Conservation (phyloP, 805 yeast species). For the Candida koratica region DNA sequence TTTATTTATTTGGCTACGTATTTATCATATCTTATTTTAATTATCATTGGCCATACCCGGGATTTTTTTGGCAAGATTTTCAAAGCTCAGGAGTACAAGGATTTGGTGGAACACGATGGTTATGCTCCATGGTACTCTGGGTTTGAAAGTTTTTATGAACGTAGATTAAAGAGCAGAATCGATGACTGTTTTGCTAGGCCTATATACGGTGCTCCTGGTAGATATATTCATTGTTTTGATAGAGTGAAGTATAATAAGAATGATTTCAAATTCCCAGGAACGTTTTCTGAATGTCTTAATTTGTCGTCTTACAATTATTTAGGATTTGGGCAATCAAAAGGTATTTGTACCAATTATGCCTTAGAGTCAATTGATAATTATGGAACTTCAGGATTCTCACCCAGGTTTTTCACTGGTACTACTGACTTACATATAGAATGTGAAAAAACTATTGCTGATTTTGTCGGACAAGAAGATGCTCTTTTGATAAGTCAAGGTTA, state of each 20-base stretch:
- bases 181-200: slow-evolving; percentile 96
- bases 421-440: slow-evolving; percentile 69
- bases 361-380: slow-evolving; percentile 56
- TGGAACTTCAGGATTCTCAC: slow-evolving; percentile 78
- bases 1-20: slow-evolving; percentile 76
- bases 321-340: slow-evolving; percentile 95
- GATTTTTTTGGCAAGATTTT: slow-evolving; percentile 82
- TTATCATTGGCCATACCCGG: slow-evolving; percentile 83
- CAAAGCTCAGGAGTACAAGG: slow-evolving; percentile 59
- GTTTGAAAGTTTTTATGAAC: slow-evolving; percentile 88
- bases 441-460: slow-evolving; percentile 74
- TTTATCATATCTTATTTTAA: slow-evolving; percentile 75
- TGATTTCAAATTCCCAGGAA: slow-evolving; percentile 67
- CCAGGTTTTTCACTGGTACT: slow-evolving; percentile 73
- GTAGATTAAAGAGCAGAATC: slow-evolving; percentile 85
- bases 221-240: slow-evolving; percentile 78
- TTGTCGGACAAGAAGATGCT: slow-evolving; percentile 88
- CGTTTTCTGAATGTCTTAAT: slow-evolving; percentile 73
- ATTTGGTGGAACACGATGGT: slow-evolving; percentile 75
- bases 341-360: slow-evolving; percentile 82
- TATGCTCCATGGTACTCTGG: slow-evolving; percentile 95
- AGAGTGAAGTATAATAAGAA: slow-evolving; percentile 66
- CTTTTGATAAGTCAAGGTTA: slow-evolving; percentile 90
- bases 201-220: slow-evolving; percentile 96
- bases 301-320: slow-evolving; percentile 88